Percentiles rank a stretch among this genome's conserved stretches.
Evolutionary conservation across 495 filamentous ascomycete species (phyloP).

Genomic region (Hypoxylon lenormandii): DNA sequence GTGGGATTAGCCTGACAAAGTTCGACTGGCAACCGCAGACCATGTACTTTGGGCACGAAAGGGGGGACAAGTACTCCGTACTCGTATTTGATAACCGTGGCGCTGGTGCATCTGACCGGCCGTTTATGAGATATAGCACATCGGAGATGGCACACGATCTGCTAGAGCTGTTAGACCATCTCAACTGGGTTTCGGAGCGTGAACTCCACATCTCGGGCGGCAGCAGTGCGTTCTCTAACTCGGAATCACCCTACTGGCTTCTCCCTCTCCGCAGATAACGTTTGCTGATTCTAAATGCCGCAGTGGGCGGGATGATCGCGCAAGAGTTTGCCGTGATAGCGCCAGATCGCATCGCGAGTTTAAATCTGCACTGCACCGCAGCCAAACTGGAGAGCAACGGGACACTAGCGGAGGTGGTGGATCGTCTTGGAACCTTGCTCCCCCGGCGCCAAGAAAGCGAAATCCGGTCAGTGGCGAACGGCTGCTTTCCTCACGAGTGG

Average conservation of each 20-base stretch:
- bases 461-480: slow-evolving; percentile 56
- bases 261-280: not conserved
- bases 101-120: slow-evolving; percentile 75
- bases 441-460: slow-evolving; percentile 69
- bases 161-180: slow-evolving; percentile 70
- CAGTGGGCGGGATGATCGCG: slow-evolving; percentile 80
- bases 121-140: slow-evolving; percentile 70
- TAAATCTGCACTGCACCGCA: slow-evolving; percentile 74
- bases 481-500: slow-evolving; percentile 68
- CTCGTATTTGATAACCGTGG: slow-evolving; percentile 77
- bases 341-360: slow-evolving; percentile 69
- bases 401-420: slow-evolving; percentile 57
- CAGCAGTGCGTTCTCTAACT: slow-evolving; percentile 53
- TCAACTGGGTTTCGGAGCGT: slow-evolving; percentile 71
- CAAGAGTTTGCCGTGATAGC: slow-evolving; percentile 73
- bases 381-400: slow-evolving; percentile 70
- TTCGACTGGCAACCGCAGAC: slow-evolving; percentile 73
- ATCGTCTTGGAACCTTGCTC: slow-evolving; percentile 63
- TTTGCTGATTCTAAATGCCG: not conserved
- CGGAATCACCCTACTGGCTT: not conserved
- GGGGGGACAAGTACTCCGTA: slow-evolving; percentile 68
- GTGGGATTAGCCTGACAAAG: slow-evolving; percentile 63
- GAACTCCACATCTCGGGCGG: slow-evolving; percentile 74
- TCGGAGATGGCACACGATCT: slow-evolving; percentile 75
- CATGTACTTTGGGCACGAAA: slow-evolving; percentile 72